Evolutionary conservation across 2,329 filamentous ascomycete species (phyloP).

Genomic region (Colletotrichum sp.): DNA sequence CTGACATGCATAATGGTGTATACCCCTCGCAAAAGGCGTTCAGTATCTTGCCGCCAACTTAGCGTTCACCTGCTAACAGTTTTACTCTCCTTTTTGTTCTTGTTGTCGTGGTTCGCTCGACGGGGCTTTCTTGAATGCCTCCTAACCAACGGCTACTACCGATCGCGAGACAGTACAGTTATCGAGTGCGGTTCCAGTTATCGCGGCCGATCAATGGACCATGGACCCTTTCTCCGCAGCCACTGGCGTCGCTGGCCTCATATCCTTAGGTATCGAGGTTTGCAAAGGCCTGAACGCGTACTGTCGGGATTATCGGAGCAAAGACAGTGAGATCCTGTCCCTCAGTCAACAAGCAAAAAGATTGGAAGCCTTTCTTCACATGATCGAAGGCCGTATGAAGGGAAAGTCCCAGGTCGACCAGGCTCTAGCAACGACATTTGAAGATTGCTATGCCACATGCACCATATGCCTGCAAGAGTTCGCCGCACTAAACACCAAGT

Average conservation of each 20-base stretch:
- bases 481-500: background rate
- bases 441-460: background rate
- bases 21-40: background rate
- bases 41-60: too few relatives aligned
- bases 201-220: background rate
- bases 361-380: background rate
- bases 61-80: too few relatives aligned
- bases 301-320: background rate
- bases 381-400: background rate
- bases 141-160: too few relatives aligned
- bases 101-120: too few relatives aligned
- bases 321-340: background rate
- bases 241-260: background rate
- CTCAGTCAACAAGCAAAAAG: background rate
- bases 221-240: background rate
- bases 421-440: rapidly evolving
- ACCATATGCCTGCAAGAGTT: background rate
- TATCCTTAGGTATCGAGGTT: background rate
- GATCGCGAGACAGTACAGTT: background rate
- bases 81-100: too few relatives aligned
- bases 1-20: background rate
- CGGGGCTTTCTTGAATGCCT: too few relatives aligned
- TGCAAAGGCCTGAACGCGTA: background rate
- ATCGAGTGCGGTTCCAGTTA: background rate
- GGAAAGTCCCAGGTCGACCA: background rate